Base-by-base conservation (phyloP, 2,329 filamentous ascomycete species). In the Arachnomyces sp. region DNA sequence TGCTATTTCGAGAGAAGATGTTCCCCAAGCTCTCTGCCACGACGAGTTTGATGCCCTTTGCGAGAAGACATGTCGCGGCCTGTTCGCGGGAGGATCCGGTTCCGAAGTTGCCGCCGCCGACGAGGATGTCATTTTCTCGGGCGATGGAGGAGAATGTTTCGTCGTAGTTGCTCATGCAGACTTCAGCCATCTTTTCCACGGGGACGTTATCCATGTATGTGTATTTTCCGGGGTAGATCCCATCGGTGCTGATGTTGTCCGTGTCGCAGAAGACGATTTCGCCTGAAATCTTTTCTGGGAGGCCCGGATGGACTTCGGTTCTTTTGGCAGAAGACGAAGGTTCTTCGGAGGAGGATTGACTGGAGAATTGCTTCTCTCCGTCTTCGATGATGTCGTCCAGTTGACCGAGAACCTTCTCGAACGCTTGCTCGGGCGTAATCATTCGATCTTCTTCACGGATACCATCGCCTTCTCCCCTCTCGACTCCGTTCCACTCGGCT, bases 151-250 rank as follows among this genome's bases (percentile, higher is more conserved):
- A 62, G 59, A 95, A 95, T 0, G 69, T 59, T 0, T 74, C 66
- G 58, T 96, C 90, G 66, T 95, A 96, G 72, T 96, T 96, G 59
- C 84, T 76, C 88, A 96, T 95, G 63, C 84, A 89, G 1, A 89
- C 88, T 49, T 84, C 71, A 0, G 87, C 86, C 90, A 96, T 95
- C 42, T 78, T 78, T 45, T 86, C 82, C 1, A 66, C 69, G 0
- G 84, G 67, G 1, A 96, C 73, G 53, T 85, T 75, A 56, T 96
- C 89, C 58, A 93, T 86, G 64, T 96, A 96, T 0, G 89, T 95
- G 61, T 86, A 88, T 58, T 89, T 88, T 3, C 86, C 87, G 0
- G 88, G 84, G 61, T 96, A 96, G 60, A 96, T 95, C 39, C 77
- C 82, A 56, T 96, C 90, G 0, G 90, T 96, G 65, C 92, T 86